Evolutionary conservation across 257 asterid species (phyloP).

Genomic region (Prunella vulgaris): DNA sequence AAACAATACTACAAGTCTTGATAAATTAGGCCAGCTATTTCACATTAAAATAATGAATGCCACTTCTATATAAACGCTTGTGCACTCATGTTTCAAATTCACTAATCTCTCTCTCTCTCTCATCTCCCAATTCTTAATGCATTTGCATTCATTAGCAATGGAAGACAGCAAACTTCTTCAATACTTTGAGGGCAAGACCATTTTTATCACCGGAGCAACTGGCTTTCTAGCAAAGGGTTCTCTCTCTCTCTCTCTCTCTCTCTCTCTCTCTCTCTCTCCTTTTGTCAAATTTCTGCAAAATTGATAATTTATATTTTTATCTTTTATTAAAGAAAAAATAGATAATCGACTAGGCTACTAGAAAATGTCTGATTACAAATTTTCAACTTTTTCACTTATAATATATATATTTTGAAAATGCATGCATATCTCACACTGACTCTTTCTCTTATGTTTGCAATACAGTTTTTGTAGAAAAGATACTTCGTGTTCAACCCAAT

Average conservation of each 20-base stretch:
- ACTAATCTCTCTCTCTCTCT: background rate
- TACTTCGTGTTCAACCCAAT: slow-evolving; percentile 47
- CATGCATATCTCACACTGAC: background rate
- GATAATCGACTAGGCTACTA: no score
- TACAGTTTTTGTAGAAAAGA: slow-evolving; percentile 42
- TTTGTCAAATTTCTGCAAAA: no score
- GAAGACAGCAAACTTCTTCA: slow-evolving; percentile 26
- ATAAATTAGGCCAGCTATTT: background rate
- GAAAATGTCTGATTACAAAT: no score
- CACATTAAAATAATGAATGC: background rate
- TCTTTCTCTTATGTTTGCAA: background rate
- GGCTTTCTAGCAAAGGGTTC: slow-evolving; percentile 57
- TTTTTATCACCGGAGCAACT: slow-evolving; percentile 56
- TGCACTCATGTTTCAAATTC: background rate
- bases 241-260: slow-evolving; percentile 13
- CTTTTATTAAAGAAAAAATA: no score
- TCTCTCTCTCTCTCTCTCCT: no score
- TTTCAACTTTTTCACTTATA: no score
- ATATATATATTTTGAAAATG: no score
- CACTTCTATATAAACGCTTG: background rate
- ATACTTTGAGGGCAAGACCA: slow-evolving; percentile 42
- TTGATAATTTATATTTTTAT: no score
- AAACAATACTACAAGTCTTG: background rate
- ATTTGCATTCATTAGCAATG: slow-evolving; percentile 21
- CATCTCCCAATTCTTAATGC: background rate